Evolutionary conservation across 2,329 filamentous ascomycete species (phyloP).

Genomic region (Rutstroemia sydowiana): DNA sequence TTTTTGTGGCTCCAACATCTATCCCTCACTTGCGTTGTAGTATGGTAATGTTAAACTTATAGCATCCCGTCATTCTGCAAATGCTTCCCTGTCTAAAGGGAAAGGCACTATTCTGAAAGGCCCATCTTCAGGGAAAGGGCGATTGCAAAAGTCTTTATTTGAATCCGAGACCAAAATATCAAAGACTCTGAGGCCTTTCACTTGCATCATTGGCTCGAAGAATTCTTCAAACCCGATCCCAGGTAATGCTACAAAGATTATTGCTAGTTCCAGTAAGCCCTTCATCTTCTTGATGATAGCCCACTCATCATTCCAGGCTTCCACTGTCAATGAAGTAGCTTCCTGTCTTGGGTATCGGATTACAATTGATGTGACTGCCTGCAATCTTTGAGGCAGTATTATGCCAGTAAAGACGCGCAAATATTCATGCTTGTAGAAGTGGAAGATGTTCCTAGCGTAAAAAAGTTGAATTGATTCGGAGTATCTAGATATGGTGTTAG

Average conservation of each 20-base stretch:
- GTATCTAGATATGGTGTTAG: slow-evolving; percentile 12
- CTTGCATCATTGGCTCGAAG: slow-evolving; percentile 16
- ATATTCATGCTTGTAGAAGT: slow-evolving; percentile 3
- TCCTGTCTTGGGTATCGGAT: slow-evolving; percentile 17
- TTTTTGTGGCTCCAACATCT: too few species aligned
- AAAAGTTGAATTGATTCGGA: slow-evolving; percentile 19
- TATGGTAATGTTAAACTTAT: too few species aligned
- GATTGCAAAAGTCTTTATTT: slow-evolving; percentile 16
- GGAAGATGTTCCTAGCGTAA: slow-evolving; percentile 13
- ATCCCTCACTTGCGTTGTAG: too few species aligned
- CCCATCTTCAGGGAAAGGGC: slow-evolving; percentile 13
- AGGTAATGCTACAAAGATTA: slow-evolving; percentile 14
- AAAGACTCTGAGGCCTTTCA: slow-evolving; percentile 14
- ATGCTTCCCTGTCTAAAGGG: too few species aligned
- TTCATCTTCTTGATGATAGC: slow-evolving; percentile 15
- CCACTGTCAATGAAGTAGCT: slow-evolving; percentile 10
- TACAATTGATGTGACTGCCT: slow-evolving; percentile 13
- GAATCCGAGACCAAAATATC: neutral
- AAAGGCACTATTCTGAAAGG: slow-evolving; percentile 13
- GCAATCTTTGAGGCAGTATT: slow-evolving; percentile 16
- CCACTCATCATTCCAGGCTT: slow-evolving; percentile 15
- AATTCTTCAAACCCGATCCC: slow-evolving; percentile 10
- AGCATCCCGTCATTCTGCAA: too few species aligned
- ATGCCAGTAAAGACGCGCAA: slow-evolving; percentile 15
- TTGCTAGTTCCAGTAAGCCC: slow-evolving; percentile 13